Percentiles rank a stretch among this genome's conserved stretches.
phyloP scores from a whole-genome alignment of 2,329 filamentous ascomycete species.

The Aureobasidium sp. region DNA sequence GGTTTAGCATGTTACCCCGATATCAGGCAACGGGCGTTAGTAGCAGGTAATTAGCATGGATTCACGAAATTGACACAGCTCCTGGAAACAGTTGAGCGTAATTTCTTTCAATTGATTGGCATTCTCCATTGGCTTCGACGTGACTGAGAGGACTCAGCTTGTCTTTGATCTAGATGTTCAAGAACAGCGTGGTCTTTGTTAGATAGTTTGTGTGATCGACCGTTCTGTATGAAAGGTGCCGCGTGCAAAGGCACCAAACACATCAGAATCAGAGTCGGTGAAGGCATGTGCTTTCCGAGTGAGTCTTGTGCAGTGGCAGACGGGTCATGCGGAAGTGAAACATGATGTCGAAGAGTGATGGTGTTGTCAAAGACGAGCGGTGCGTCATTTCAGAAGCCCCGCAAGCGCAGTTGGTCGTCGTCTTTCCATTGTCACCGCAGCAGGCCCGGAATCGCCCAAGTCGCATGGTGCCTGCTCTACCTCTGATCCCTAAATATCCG shows the following conservation, averaged over 20 bases:
- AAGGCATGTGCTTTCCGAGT: neutral
- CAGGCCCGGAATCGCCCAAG: neutral
- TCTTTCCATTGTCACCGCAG: neutral
- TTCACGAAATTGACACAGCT: constrained; percentile 7
- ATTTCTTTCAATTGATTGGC: neutral
- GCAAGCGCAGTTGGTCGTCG: neutral
- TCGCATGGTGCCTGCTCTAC: neutral
- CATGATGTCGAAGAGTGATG: neutral
- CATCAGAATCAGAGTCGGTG: neutral
- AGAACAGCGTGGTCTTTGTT: neutral
- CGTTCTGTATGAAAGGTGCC: too few relatives aligned
- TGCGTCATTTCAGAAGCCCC: constrained; percentile 1
- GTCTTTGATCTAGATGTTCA: neutral
- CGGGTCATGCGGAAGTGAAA: neutral
- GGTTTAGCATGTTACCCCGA: neutral
- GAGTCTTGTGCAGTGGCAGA: neutral
- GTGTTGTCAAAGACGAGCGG: neutral
- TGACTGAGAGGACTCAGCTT: neutral
- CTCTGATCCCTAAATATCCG: neutral
- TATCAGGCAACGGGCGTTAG: neutral
- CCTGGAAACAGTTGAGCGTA: constrained; percentile 11
- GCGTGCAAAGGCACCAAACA: neutral
- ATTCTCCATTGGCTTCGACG: neutral
- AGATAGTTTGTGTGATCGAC: neutral
- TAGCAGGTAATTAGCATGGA: constrained; percentile 8